Evolutionary conservation across 371 early-diverging fungal genomes (phyloP), one percentile per base, ranked within the genome.

Genomic region (Aphelidium insulamus): DNA sequence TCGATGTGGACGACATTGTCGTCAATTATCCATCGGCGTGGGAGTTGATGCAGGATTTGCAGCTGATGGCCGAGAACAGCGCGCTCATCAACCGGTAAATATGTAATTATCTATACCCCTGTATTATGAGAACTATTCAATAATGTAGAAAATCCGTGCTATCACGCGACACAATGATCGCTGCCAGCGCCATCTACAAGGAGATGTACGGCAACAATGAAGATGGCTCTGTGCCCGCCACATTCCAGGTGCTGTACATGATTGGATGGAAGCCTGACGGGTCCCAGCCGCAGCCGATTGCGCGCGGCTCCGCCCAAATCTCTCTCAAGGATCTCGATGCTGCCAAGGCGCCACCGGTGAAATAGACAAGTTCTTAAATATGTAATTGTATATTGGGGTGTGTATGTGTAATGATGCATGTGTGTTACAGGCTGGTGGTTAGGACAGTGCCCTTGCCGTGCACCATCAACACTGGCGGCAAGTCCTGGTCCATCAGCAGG

Each of bases 61-160:
- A 65, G 26, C 64, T 75, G 7, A 94, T 94, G 94, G 94, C 92
- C 4, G 94, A 94, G 52, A 72, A 65, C 28, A 94, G 90, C 44
- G 85, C 92, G 1, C 68, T 90, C 2, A 40, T 77, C n/a, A 59
- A 53, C 24, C 56, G 77, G 76, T 77, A 55, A 29, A 19, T 24
- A 15, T 30, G 33, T 32, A 26, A 30, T 24, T 36, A 5, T 21
- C 11, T 9, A 5, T 21, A 1, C 7, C 5, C 14, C 14, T 23
- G 2, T 6, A 20, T 32, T 32, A 2, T 0, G 10, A 10, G 12
- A 26, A 26, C 10, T 26, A 12, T 10, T 26, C 26, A 10, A 8
- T 10, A 4, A 9, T 29, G 3, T 49, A 74, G 69, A 36, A 56
- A 67, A 32, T 61, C 71, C 5, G 62, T 61, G 28, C 37, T 83